Percentiles rank a stretch among this genome's conserved stretches.
phyloP scores from a whole-genome alignment of 768 basidiomycete genomes.

The Mycena olivaceomarginata region DNA sequence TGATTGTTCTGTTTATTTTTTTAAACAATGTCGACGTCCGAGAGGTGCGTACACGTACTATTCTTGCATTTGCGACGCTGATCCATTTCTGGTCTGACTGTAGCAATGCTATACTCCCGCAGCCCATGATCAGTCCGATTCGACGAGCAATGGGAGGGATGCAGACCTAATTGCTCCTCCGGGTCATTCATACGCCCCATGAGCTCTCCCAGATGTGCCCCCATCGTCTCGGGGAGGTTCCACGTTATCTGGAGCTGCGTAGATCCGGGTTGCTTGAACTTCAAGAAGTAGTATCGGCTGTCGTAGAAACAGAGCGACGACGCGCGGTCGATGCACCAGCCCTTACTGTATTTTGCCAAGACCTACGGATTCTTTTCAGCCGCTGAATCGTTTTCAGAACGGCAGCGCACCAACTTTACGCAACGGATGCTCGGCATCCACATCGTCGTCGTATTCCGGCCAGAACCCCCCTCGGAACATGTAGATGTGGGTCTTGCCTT shows the following conservation, averaged over 20 bases:
- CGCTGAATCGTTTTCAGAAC: neutral
- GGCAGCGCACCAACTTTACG: neutral
- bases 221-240: slow-evolving; percentile 9
- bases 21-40: too few relatives aligned
- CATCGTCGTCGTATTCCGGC: slow-evolving; percentile 18
- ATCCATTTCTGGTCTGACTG: too few relatives aligned
- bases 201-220: too few relatives aligned
- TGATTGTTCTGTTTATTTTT: too few relatives aligned
- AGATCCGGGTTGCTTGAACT: slow-evolving; percentile 7
- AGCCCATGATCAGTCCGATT: too few relatives aligned
- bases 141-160: too few relatives aligned
- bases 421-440: slow-evolving; percentile 11
- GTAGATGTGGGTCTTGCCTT: slow-evolving; percentile 12
- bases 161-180: too few relatives aligned
- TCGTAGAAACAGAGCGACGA: slow-evolving; percentile 36
- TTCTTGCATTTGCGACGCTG: too few relatives aligned
- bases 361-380: neutral
- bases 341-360: neutral
- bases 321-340: slow-evolving; percentile 27
- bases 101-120: too few relatives aligned
- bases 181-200: too few relatives aligned
- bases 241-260: slow-evolving; percentile 19
- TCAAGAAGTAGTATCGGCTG: slow-evolving; percentile 16
- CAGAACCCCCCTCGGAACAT: slow-evolving; percentile 14
- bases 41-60: too few relatives aligned